Evolutionary conservation across 2,329 filamentous ascomycete genomes (phyloP), one percentile per base, ranked within the genome.

Genomic region (Exophiala aquamarina): DNA sequence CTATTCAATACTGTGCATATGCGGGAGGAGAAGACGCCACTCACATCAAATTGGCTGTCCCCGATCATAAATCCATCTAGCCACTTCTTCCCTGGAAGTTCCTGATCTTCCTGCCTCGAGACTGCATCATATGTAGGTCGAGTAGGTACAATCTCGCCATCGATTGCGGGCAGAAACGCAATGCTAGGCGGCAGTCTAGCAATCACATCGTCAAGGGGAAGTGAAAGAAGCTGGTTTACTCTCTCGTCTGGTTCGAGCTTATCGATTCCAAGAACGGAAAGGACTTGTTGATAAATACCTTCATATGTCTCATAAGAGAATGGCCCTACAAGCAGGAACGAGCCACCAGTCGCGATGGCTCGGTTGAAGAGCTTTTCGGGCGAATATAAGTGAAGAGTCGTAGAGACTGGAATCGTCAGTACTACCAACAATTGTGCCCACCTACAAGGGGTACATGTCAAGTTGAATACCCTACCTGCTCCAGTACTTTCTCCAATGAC

Each of bases 401-500:
- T 61, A 3, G 61, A 63, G 10, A 61, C 62, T 67, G 44, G 17
- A 15, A 17, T 3, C 29, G n/a, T 6, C 6, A 26, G 23, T 6
- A 26, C 6, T 26, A 26, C 11, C 23, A 26, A 11, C n/a, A 26
- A 11, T 26, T 11, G 6, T 6, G 23, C 23, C 6, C 23, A 26
- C 6, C 6, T 11, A 26, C 6, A 26, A 26, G n/a, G 23, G 11
- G 11, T 26, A 26, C 10, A 10, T 6, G n/a, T 19, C 6, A n/a
- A 4, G n/a, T 19, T 19, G 21, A 15, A 11, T 17, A 3, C 55
- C 67, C 55, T 61, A 69, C 72, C 62, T n/a, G 63, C 74, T 23
- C 76, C 76, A 4, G 72, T 72, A 38, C 70, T 74, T 54, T 77
- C 69, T 13, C 75, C 75, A n/a, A 69, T 61, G 13, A 68, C 50